Base-by-base conservation (phyloP, 257 asterid genomes). In the Solanum paucissectum region DNA sequence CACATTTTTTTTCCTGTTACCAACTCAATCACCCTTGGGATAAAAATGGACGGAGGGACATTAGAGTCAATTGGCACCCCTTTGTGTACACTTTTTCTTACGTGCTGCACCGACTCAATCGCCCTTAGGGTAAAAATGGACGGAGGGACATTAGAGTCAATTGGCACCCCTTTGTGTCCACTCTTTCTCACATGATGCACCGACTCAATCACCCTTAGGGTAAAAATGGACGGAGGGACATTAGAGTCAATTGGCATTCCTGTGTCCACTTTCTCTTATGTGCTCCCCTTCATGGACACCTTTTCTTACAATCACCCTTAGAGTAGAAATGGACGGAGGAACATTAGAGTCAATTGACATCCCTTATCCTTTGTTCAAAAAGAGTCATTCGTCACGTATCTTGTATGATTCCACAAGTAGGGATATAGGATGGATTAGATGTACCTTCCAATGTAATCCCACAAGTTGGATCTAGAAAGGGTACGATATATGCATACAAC, bases 21-120 rank as follows among this genome's bases (percentile, higher is more conserved):
- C 11, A 55, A 55, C 5, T 55, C 5, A 55, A 0, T 20, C 11
- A 20, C 3, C 0, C 25, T 55, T 18, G 20, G 1, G 2, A 0
- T 49, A 49, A 49, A 49, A 52, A 52, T 49, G 60, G 5, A 49
- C 1, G 9, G 5, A 55, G 10, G 11, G 10, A 3, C 64, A 2
- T 20, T 49, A 55, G 2, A 55, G 64, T 55, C 25, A 3, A 7
- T 55, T 55, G 64, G 3, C 10, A 55, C 3, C 60, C 23, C 23
- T 49, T 29, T 29, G 32, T 29, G 32, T 29, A 29, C 32, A 29
- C 32, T 29, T 29, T 29, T 29, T 29, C 32, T 29, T 29, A 29
- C 32, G 32, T 29, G 32, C 32, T 29, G 32, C 32, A 29, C 32
- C 32, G 32, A 29, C 32, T 29, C 32, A 55, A 20, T 55, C n/a